Base-by-base conservation (phyloP, 225 moss, liverwort and hornwort species). In the Neckera pumila region DNA sequence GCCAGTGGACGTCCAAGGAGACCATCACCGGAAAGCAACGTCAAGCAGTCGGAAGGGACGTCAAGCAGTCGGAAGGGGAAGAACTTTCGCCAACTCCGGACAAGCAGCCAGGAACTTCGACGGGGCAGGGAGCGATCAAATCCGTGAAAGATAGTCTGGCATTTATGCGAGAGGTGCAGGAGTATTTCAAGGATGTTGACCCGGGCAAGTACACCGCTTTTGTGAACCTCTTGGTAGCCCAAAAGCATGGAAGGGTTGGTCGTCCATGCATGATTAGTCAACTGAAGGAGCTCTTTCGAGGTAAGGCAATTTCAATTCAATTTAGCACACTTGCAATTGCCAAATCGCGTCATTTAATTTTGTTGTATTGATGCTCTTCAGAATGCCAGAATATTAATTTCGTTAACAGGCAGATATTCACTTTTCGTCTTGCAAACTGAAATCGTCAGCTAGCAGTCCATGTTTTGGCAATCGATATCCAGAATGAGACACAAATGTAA, bases 181-280 rank as follows among this genome's bases (percentile, higher is more conserved):
- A 54, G 54, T 53, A 38, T 30, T 83, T 83, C 67, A 36, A 54
- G 54, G 54, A 54, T 19, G 10, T 16, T 20, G 38, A 67, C 2
- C 19, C 5, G 9, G 5, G 8, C 27, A 67, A n/a, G 38, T 30
- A 2, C 53, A 9, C 0, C 0, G 28, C 26, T 12, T 67, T 67
- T 38, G 0, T 6, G 10, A 2, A 19, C 18, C 26, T 58, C 79
- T 1, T 59, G 18, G 0, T 28, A 2, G 12, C 6, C 17, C 2
- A 8, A 1, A 54, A 67, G 38, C 14, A 0, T 5, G 6, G 9
- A 67, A 2, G 9, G 8, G 1, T 53, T 18, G 27, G 28, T 28
- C 1, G 2, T 18, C 6, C 18, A 3, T 66, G 53, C 27, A 0
- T 13, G 26, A 67, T 53, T 9, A 28, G n/a, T 38, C 54, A n/a